A percentile compares a stretch with the other conserved stretches of the same genome.
Conservation (phyloP, 768 basidiomycete genomes). For the Russula abietina region DNA sequence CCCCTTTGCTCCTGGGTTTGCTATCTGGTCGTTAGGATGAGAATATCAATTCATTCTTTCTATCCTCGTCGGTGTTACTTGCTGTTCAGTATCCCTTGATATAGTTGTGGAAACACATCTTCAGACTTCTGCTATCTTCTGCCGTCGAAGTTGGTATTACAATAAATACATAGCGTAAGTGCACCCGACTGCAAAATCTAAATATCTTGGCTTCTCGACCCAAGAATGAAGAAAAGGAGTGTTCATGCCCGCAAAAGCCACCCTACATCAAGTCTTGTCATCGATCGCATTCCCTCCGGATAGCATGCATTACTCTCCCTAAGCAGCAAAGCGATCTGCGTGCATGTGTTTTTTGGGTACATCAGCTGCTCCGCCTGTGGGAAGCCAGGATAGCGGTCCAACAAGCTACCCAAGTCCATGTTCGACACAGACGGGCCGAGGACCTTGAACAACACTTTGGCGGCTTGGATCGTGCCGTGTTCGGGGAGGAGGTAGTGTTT, state of each 20-base stretch:
- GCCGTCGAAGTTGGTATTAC: not conserved
- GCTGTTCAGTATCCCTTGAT: not conserved
- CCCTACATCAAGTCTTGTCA: conserved; percentile 79
- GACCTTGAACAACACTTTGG: conserved; percentile 83
- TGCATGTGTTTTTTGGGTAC: conserved; percentile 77
- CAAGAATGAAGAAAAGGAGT: not conserved
- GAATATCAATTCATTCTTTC: not conserved
- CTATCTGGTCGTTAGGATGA: not conserved
- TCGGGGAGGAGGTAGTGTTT: conserved; percentile 53
- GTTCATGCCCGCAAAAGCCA: conserved; percentile 49
- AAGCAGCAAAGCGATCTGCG: conserved; percentile 60
- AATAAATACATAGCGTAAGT: not conserved
- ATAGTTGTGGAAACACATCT: not conserved
- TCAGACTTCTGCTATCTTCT: not conserved
- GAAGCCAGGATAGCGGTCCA: conserved; percentile 73
- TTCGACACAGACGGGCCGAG: conserved; percentile 52
- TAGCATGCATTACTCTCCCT: conserved; percentile 74
- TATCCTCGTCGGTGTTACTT: not conserved
- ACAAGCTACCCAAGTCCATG: conserved; percentile 48
- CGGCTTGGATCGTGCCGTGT: conserved; percentile 55
- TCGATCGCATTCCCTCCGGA: conserved; percentile 65
- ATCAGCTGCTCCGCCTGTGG: conserved; percentile 83
- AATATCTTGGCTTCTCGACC: not conserved
- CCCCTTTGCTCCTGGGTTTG: not conserved
- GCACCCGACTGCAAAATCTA: no score